Base-by-base conservation (phyloP, 1,284 basidiomycete species). In the Anthracocystis panici-leucophaei region DNA sequence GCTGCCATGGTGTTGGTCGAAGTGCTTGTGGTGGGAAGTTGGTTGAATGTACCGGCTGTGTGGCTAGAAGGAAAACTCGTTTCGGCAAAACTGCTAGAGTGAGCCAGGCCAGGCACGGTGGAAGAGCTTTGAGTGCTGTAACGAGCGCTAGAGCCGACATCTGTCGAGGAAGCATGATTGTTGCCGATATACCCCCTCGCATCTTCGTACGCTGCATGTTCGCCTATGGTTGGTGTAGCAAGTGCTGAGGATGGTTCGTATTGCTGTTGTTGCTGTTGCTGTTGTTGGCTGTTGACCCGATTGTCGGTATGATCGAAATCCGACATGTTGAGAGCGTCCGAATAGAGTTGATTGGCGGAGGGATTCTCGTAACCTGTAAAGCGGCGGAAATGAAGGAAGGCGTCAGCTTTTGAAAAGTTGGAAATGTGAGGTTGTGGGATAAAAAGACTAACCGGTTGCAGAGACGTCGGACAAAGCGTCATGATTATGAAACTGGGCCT, bases 401-500 rank as follows among this genome's bases (percentile, higher is more conserved):
- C 38, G 49, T 59, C 57, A 59, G 33, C 11, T 23, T 52, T 33
- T 33, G 31, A n/a, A 27, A 46, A 14, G 42, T 10, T 7, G 9
- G 14, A 35, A 53, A 31, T 31, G 21, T 18, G 25, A 54, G 33
- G 20, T 35, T 21, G 7, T 23, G 27, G 20, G 38, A 25, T 21
- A 44, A 33, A 11, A 23, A 18, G 9, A 69, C 66, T 45, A 31
- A 69, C 66, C 63, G 16, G 60, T 44, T 18, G 58, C 63, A 35
- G 65, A 69, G 10, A 69, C 55, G 21, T 69, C 72, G 25, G 63
- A 69, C 59, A 69, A 56, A 0, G 51, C 59, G 25, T 75, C 72
- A 40, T 63, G 58, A 53, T 65, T 44, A 41, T 77, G 75, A 31
- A 67, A 60, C 27, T 71, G 67, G 7, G 75, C 75, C 53, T 78